Base-by-base conservation (phyloP, 257 asterid species). In the Solanum arcanum region DNA sequence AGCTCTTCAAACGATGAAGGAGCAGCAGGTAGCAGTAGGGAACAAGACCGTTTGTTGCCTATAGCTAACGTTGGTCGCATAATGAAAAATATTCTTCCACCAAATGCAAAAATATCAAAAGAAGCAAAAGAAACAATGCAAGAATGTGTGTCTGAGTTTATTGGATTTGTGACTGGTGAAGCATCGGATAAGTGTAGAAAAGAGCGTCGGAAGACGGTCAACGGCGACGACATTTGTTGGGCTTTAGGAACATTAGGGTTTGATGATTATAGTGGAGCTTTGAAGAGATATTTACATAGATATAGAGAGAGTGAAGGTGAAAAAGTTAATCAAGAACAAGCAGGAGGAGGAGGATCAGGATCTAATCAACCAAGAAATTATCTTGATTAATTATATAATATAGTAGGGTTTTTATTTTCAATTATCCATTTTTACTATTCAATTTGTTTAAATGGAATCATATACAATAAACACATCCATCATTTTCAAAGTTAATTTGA, bases 121-220 rank as follows among this genome's bases (percentile, higher is more conserved):
- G 98, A 94, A 88, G 94, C 96, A 44, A 94, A 94, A 69, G 98
- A 94, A 60, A 94, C 96, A 16, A 92, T 94, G 95, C 98, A 94
- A 75, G 96, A 94, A 87, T 94, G 96, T 16, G 98, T 90, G n/a
- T 94, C 98, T 1, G 98, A 94, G 80, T 94, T 94, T 90, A 92
- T 94, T 29, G 91, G 94, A 41, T 94, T 94, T 39, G 98, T 94
- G 66, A 94, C 98, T 1, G 68, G 96, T 1, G 98, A 94, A 77
- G 96, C 96, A 8, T 93, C 98, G 3, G 96, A 94, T 39, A 94
- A 89, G 94, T 94, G 98, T 86, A 92, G 92, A 37, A 92, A 90
- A 75, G 96, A 94, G 90, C 87, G 94, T 59, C 78, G 96, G 39
- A 94, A 94, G 64, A 94, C 98, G 35, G 93, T 94, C 31, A 93